A percentile compares a stretch with the other conserved stretches of the same genome.
These are phyloP conservation scores for Coemansia reversa DNA, from an alignment of 192 early-diverging fungal genomes.

Conservation along the genomic window DNA sequence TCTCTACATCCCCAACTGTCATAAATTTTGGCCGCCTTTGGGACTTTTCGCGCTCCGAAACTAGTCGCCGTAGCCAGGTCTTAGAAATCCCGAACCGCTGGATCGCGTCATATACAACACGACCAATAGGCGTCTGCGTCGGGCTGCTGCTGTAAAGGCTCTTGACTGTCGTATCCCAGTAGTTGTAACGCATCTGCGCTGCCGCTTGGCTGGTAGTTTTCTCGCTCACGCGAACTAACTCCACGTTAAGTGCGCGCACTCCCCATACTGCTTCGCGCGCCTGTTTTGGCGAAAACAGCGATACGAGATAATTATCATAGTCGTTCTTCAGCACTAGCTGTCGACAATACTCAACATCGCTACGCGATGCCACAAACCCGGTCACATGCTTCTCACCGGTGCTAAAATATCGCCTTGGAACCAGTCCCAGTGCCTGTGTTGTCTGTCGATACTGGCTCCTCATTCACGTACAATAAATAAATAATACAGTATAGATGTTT, in stretches of 20 bases:
- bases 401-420: no score
- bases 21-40: slow-evolving; percentile 67
- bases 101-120: slow-evolving; percentile 65
- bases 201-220: slow-evolving; percentile 64
- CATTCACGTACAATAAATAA: no score
- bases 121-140: slow-evolving; percentile 73
- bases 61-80: slow-evolving; percentile 79
- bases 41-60: slow-evolving; percentile 61
- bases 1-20: slow-evolving; percentile 75
- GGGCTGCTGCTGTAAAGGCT: slow-evolving; percentile 63
- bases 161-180: slow-evolving; percentile 86
- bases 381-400: no score
- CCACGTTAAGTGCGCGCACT: slow-evolving; percentile 87
- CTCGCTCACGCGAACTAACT: slow-evolving; percentile 79
- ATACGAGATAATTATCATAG: slow-evolving; percentile 75
- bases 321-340: slow-evolving; percentile 59
- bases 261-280: slow-evolving; percentile 71
- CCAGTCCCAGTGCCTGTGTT: no score
- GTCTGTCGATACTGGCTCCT: no score
- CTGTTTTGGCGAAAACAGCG: slow-evolving; percentile 72
- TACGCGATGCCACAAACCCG: slow-evolving; percentile 22
- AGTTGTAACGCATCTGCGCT: slow-evolving; percentile 80
- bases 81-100: slow-evolving; percentile 60
- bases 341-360: slow-evolving; percentile 48
- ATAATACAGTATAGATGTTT: no score